These are phyloP conservation scores for Silene conica DNA, from an alignment of 148 eudicot species.

Conservation along the genomic window DNA sequence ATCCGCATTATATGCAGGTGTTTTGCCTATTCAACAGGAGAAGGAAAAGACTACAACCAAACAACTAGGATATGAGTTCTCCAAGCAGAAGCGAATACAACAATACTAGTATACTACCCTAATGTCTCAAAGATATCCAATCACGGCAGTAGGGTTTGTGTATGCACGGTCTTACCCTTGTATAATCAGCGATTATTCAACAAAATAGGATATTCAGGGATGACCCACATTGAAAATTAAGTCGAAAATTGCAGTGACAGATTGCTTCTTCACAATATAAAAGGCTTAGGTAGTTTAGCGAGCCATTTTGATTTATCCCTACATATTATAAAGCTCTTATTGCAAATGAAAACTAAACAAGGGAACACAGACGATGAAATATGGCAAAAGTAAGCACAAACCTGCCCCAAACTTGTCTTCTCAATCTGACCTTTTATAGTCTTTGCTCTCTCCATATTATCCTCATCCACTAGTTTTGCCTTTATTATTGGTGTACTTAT, in stretches of 20 bases:
- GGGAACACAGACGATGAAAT: background rate
- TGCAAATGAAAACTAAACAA: background rate
- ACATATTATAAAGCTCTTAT: background rate
- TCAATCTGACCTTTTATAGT: conserved; percentile 72
- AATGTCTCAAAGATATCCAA: background rate
- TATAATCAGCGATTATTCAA: background rate
- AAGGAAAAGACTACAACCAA: background rate
- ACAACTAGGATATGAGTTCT: background rate
- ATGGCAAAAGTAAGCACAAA: conserved; percentile 17
- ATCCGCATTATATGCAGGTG: background rate
- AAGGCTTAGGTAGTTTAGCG: background rate
- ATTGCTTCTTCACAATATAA: background rate
- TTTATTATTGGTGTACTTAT: conserved; percentile 87
- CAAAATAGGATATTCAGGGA: background rate
- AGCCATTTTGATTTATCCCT: background rate
- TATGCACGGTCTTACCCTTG: background rate
- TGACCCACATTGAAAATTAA: background rate
- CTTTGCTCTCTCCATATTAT: conserved; percentile 38
- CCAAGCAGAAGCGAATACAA: background rate
- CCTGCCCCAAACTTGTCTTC: conserved; percentile 82
- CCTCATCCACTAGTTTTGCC: conserved; percentile 48
- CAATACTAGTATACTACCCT: background rate
- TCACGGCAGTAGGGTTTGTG: background rate
- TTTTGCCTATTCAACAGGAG: background rate
- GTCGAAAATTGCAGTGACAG: background rate